Evolutionary conservation across 2,329 filamentous ascomycete genomes (phyloP), one percentile per base, ranked within the genome.

Genomic region (Proliferodiscus dingleyae): DNA sequence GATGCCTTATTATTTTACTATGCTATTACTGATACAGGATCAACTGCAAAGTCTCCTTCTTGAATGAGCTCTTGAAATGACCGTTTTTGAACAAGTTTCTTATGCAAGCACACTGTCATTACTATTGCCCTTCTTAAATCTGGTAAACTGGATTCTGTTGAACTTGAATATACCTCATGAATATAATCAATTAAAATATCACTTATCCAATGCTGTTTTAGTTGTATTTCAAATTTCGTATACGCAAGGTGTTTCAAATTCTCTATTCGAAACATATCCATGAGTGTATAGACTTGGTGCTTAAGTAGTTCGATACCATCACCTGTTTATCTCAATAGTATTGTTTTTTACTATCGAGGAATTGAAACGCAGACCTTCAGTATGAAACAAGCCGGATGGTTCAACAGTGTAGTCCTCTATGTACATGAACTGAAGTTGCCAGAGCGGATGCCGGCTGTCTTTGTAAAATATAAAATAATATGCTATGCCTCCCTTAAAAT

Each of bases 341-440:
- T 55, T 44, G 43, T 22, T 40, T 11, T 45, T 38, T 2, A 23
- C 37, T 24, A 38, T 10, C 46, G 23, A 13, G 46, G 29, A 3
- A 34, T 21, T 43, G 24, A 24, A 26, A 40, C 42, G 29, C 38
- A 49, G 28, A 55, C 51, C 38, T 46, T 51, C 45, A 13, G 45
- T 36, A 11, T 41, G 23, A 15, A 54, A 28, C 39, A 10, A 15
- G 28, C 52, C 24, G 45, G 30, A 43, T 2, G 44, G 28, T 43
- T 54, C 44, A 44, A 48, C 37, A 48, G 46, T 33, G 18, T 56
- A 56, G 43, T 54, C 36, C 34, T 42, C 49, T 34, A 45, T 54
- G 39, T 56, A 52, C 13, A 56, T 54, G 36, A 52, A 56, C 3
- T 46, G 32, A 46, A 54, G 42, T 45, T 40, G 41, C 49, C 41